Percentiles rank a stretch among this genome's conserved stretches.
These are phyloP conservation scores for Nidula niveotomentosa DNA, from an alignment of 1,284 basidiomycete species.

Conservation along the genomic window DNA sequence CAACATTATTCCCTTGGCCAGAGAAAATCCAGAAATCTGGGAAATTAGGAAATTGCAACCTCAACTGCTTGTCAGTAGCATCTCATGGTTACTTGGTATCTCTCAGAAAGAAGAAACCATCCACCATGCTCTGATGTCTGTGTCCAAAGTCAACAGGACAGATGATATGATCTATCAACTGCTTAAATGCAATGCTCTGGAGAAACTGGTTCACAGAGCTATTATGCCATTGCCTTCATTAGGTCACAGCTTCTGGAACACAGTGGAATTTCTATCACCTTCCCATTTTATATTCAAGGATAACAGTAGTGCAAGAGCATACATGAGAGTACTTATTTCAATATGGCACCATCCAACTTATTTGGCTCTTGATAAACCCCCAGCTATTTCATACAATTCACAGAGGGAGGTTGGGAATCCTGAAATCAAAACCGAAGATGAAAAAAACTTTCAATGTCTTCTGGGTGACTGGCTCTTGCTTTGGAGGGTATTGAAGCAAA, in stretches of 20 bases:
- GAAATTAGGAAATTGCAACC: slow-evolving; percentile 6
- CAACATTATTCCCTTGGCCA: not conserved
- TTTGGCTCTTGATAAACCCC: slow-evolving; percentile 1
- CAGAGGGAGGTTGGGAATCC: not conserved
- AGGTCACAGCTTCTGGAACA: slow-evolving; percentile 7
- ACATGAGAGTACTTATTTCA: not conserved
- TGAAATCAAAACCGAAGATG: not conserved
- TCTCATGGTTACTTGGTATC: slow-evolving; percentile 6
- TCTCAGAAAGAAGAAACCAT: slow-evolving; percentile 7
- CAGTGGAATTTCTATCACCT: not conserved
- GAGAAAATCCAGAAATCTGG: slow-evolving; percentile 4
- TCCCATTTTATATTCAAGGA: not conserved
- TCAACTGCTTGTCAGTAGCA: slow-evolving; percentile 5
- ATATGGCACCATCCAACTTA: slow-evolving; percentile 10
- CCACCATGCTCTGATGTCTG: slow-evolving; percentile 6
- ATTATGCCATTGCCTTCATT: slow-evolving; percentile 5
- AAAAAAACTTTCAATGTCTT: slow-evolving; percentile 1
- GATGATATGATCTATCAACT: slow-evolving; percentile 8
- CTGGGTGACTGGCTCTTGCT: slow-evolving; percentile 8
- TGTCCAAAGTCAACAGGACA: slow-evolving; percentile 4
- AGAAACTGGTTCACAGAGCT: slow-evolving; percentile 6
- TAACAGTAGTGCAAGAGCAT: not conserved
- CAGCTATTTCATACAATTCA: slow-evolving; percentile 4
- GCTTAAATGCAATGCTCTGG: slow-evolving; percentile 7
- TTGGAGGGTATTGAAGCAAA: slow-evolving; percentile 5